Percentiles rank a stretch among this genome's conserved stretches.
These are phyloP conservation scores for Babesia bigemina DNA, from an alignment of 169 alveolate species.

Conservation along the genomic window DNA sequence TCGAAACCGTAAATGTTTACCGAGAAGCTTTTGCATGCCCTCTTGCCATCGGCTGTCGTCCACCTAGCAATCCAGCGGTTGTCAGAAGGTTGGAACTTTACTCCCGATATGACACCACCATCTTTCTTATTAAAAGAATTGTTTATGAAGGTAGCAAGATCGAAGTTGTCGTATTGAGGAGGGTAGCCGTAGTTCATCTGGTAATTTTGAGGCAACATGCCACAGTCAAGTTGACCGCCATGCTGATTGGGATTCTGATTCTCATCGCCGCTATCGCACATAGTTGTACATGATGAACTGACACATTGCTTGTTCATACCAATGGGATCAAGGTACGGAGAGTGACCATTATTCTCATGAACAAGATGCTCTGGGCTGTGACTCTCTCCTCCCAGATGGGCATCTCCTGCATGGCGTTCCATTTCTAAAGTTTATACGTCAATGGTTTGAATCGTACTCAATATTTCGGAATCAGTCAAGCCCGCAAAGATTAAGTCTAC, in stretches of 20 bases:
- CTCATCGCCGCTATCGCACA: slow-evolving; percentile 64
- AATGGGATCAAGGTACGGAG: not conserved
- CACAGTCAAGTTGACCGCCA: slow-evolving; percentile 1
- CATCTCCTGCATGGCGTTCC: slow-evolving; percentile 5
- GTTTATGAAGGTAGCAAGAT: slow-evolving; percentile 22
- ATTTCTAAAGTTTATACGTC: not conserved
- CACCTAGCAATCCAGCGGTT: slow-evolving; percentile 83
- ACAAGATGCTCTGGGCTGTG: not conserved
- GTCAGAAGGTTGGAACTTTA: slow-evolving; percentile 79
- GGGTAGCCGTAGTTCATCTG: slow-evolving; percentile 33
- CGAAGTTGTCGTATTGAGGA: slow-evolving; percentile 17
- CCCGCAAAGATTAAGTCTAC: too few relatives aligned
- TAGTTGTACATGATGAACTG: slow-evolving; percentile 58
- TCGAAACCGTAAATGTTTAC: slow-evolving; percentile 77
- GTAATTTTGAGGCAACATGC: slow-evolving; percentile 11
- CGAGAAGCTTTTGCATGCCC: slow-evolving; percentile 78
- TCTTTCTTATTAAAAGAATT: slow-evolving; percentile 27
- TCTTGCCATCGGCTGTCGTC: slow-evolving; percentile 82
- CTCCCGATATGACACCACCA: slow-evolving; percentile 72
- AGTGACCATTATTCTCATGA: not conserved
- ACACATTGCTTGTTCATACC: slow-evolving; percentile 11
- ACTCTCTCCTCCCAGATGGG: slow-evolving; percentile 3
- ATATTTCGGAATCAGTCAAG: too few relatives aligned
- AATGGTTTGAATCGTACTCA: too few relatives aligned
- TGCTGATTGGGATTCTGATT: slow-evolving; percentile 1